Conservation (phyloP, 2,329 filamentous ascomycete species). For the Penicillium aurantiogriseum region DNA sequence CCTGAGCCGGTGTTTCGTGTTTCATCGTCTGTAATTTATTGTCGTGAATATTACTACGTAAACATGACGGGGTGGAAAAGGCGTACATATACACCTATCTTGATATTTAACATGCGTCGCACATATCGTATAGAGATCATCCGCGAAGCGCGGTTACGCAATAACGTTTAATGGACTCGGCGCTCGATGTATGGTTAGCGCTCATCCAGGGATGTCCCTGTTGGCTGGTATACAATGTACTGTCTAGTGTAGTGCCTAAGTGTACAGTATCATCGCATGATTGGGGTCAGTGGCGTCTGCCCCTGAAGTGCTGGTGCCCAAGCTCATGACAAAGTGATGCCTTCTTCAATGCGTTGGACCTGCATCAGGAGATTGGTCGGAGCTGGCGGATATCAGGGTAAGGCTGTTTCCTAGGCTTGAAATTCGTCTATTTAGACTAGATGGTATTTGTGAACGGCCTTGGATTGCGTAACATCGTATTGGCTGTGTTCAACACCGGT, state of each 20-base stretch:
- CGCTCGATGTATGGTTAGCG: background rate
- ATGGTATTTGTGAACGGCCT: background rate
- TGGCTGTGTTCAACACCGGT: background rate
- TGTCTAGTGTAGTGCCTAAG: background rate
- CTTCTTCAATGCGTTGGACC: background rate
- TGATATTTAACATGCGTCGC: background rate
- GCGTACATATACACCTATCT: background rate
- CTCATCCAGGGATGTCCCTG: background rate
- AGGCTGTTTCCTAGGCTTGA: background rate
- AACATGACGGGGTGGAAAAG: background rate
- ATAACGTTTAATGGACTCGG: slow-evolving; percentile 13
- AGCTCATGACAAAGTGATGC: background rate
- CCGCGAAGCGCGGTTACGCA: slow-evolving; percentile 24
- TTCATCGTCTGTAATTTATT: slow-evolving; percentile 8
- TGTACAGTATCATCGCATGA: background rate
- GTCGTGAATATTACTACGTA: background rate
- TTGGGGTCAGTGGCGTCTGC: background rate
- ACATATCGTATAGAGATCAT: slow-evolving; percentile 13
- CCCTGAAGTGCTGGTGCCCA: background rate
- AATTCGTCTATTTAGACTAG: background rate
- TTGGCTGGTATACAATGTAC: background rate
- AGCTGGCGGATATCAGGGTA: background rate
- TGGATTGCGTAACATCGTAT: background rate
- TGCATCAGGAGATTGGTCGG: background rate
- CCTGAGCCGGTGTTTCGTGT: slow-evolving; percentile 11